phyloP scores from a whole-genome alignment of 2,329 filamentous ascomycete species.

The Paraphaeosphaeria sporulosa region DNA sequence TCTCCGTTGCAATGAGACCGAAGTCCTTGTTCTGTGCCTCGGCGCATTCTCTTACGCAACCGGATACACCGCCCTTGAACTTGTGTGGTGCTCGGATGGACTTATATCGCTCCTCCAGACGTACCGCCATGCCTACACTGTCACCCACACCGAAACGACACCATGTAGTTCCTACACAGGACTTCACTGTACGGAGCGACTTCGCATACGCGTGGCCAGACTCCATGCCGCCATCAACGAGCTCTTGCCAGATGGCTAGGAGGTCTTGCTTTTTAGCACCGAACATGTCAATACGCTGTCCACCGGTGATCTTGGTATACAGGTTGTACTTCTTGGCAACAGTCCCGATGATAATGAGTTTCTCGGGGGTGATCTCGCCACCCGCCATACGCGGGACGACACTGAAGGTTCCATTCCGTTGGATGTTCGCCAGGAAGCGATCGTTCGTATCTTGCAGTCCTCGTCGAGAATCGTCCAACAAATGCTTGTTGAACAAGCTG shows the following conservation, averaged over 20 bases:
- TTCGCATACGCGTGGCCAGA: slow-evolving; percentile 92
- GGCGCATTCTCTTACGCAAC: slow-evolving; percentile 91
- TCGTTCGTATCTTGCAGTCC: slow-evolving; percentile 93
- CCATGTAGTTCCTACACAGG: slow-evolving; percentile 90
- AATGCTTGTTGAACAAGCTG: slow-evolving; percentile 82
- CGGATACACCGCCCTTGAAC: slow-evolving; percentile 88
- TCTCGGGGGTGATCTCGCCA: slow-evolving; percentile 88
- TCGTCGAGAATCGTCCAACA: slow-evolving; percentile 74
- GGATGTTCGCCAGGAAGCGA: slow-evolving; percentile 85
- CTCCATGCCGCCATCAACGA: slow-evolving; percentile 87
- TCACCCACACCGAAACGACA: slow-evolving; percentile 89
- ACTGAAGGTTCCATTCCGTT: slow-evolving; percentile 89
- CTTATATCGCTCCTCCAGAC: slow-evolving; percentile 90
- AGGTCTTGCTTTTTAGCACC: slow-evolving; percentile 89
- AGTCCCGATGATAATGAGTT: slow-evolving; percentile 81
- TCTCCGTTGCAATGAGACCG: slow-evolving; percentile 89
- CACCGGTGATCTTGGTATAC: slow-evolving; percentile 92
- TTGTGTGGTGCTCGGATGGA: slow-evolving; percentile 89
- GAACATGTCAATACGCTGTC: slow-evolving; percentile 92
- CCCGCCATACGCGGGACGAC: slow-evolving; percentile 84
- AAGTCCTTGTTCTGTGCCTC: slow-evolving; percentile 96
- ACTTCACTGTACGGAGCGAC: slow-evolving; percentile 87
- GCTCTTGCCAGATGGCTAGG: slow-evolving; percentile 78
- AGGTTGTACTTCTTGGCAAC: slow-evolving; percentile 85
- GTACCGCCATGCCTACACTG: slow-evolving; percentile 88